Conservation (phyloP, 495 filamentous ascomycete species). For the Aspergillus panamensis region DNA sequence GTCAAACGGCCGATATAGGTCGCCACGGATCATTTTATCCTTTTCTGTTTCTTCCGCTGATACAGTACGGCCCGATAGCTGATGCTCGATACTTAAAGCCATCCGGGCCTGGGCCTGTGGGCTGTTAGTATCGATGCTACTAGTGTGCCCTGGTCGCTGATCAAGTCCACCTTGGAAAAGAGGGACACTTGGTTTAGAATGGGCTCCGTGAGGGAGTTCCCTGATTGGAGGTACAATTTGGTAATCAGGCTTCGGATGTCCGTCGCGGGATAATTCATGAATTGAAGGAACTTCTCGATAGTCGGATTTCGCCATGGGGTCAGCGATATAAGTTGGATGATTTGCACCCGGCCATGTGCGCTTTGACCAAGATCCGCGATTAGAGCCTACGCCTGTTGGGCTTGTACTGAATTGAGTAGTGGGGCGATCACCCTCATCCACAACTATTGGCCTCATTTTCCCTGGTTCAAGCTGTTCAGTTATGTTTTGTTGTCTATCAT, state of each 20-base stretch:
- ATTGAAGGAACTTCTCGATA: constrained; percentile 44
- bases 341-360: constrained; percentile 32
- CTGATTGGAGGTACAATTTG: constrained; percentile 43
- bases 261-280: constrained; percentile 43
- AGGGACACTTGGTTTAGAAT: constrained; percentile 37
- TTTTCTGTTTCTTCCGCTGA: constrained; percentile 65
- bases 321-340: constrained; percentile 37
- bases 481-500: constrained; percentile 37
- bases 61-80: constrained; percentile 33
- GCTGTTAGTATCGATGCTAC: constrained; percentile 38
- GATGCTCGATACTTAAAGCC: constrained; percentile 46
- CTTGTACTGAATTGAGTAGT: constrained; percentile 37
- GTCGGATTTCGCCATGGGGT: constrained; percentile 38
- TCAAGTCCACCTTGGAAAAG: constrained; percentile 38
- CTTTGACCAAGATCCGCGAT: constrained; percentile 42
- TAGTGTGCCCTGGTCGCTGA: constrained; percentile 33
- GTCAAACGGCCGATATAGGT: constrained; percentile 74
- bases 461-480: constrained; percentile 36
- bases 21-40: constrained; percentile 89
- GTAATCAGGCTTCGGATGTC: constrained; percentile 40
- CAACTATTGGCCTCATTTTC: constrained; percentile 43
- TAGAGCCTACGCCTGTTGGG: constrained; percentile 34
- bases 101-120: constrained; percentile 46
- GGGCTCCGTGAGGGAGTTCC: constrained; percentile 37
- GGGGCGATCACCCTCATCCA: constrained; percentile 44